Evolutionary conservation across 495 filamentous ascomycete species (phyloP), one percentile per base, ranked within the genome.

Genomic region (Beverwykella pulmonaria): DNA sequence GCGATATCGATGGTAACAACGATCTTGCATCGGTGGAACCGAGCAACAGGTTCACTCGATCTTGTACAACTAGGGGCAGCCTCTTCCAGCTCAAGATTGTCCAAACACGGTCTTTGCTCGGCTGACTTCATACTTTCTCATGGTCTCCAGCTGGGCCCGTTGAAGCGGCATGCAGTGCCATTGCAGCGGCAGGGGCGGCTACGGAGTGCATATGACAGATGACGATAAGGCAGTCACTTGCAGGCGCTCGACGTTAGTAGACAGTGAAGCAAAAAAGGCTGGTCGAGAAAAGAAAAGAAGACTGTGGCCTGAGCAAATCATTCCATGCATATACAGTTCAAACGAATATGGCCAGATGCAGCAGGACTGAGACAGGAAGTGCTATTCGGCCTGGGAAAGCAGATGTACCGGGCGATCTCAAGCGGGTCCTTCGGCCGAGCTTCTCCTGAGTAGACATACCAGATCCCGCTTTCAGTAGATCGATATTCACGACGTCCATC

Each of bases 21-120:
- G 54, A 64, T 63, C 61, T 64, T 59, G 66, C 61, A 64, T 59
- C 39, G 25, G 60, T 64, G 60, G 46, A 41, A 69, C 60, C 53
- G 60, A 47, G 20, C 32, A 46, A 53, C 66, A 60, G 66, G 55
- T 63, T 59, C 58, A 41, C 36, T 68, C 65, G 65, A 67, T 67
- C 56, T 39, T 32, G 63, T 67, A 49, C 54, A 55, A 67, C 63
- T 19, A 25, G 49, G 53, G 50, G 32, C 7, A 25, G n/a, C n/a
- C n/a, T n/a, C n/a, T n/a, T n/a, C n/a, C n/a, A 12, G 32, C 12
- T 23, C 63, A 61, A 60, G 56, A 48, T 23, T 2, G 15, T 6
- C 56, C 63, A 59, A 30, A 30, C 47, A 49, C 22, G 39, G 63
- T 53, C 20, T 52, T 17, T 0, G 9, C 57, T 15, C 12, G 7